Evolutionary conservation across 2,329 filamentous ascomycete species (phyloP).

Genomic region (Cylindrodendrum hubeiense): DNA sequence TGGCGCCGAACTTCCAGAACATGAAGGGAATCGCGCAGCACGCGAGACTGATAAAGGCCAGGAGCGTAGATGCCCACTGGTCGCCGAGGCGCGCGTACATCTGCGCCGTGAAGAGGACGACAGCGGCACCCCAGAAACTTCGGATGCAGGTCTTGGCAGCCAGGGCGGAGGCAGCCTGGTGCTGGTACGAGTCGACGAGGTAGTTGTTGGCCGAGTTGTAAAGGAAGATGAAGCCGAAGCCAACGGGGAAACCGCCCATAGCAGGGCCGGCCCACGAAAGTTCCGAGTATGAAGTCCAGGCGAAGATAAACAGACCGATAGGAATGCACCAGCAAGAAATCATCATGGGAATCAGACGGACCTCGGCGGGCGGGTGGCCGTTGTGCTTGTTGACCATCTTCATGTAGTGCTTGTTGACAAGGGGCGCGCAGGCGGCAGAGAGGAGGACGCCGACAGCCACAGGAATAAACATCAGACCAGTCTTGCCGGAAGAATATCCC

Average conservation of each 20-base stretch:
- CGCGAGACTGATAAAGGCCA: slow-evolving; percentile 80
- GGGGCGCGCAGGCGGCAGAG: slow-evolving; percentile 75
- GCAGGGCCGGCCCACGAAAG: slow-evolving; percentile 79
- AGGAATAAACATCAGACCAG: slow-evolving; percentile 90
- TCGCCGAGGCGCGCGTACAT: slow-evolving; percentile 82
- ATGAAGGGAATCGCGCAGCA: slow-evolving; percentile 87
- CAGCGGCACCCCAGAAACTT: slow-evolving; percentile 82
- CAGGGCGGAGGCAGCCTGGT: slow-evolving; percentile 83
- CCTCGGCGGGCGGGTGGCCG: slow-evolving; percentile 82
- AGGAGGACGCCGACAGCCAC: slow-evolving; percentile 80
- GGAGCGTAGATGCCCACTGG: slow-evolving; percentile 80
- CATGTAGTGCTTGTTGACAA: slow-evolving; percentile 87
- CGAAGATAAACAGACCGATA: slow-evolving; percentile 69
- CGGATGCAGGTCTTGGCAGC: slow-evolving; percentile 86
- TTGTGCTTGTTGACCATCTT: slow-evolving; percentile 70
- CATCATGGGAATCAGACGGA: slow-evolving; percentile 87
- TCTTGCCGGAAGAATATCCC: slow-evolving; percentile 78
- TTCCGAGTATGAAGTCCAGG: slow-evolving; percentile 72
- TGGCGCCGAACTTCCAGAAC: slow-evolving; percentile 83
- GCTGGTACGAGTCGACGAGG: slow-evolving; percentile 72
- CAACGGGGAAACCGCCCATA: slow-evolving; percentile 78
- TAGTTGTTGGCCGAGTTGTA: slow-evolving; percentile 86
- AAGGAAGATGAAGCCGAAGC: slow-evolving; percentile 86
- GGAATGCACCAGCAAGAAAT: slow-evolving; percentile 78
- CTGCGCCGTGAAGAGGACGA: slow-evolving; percentile 84